Evolutionary conservation across 345 rosid species (phyloP).

Genomic region (Chamaenerion angustifolium): DNA sequence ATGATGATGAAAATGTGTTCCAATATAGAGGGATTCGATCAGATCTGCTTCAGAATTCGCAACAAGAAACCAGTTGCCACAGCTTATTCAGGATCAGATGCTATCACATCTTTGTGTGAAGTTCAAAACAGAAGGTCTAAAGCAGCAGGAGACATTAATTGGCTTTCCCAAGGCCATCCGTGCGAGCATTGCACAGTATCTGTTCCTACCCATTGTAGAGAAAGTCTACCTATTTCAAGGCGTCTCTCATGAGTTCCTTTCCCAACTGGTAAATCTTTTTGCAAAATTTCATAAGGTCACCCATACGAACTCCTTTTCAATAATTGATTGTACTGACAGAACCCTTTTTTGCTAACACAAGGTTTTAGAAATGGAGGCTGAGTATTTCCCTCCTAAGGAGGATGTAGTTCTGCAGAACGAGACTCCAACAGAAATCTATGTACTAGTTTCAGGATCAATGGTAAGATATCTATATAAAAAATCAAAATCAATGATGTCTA

Average conservation of each 20-base stretch:
- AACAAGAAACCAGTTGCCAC: conserved; percentile 68
- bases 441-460: conserved; percentile 76
- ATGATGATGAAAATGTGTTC: too few species aligned
- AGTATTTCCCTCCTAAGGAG: conserved; percentile 88
- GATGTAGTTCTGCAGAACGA: conserved; percentile 63
- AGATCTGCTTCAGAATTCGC: conserved; percentile 89
- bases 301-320: too few species aligned
- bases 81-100: conserved; percentile 67
- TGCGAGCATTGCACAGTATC: conserved; percentile 63
- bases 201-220: conserved; percentile 57
- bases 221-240: conserved; percentile 62
- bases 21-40: conserved; percentile 75
- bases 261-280: conserved; percentile 56
- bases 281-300: background rate
- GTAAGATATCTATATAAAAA: conserved; percentile 21
- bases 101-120: conserved; percentile 76
- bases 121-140: conserved; percentile 83
- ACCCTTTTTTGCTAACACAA: conserved; percentile 14
- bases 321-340: conserved; percentile 10
- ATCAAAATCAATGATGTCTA: too few species aligned
- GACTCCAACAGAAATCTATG: conserved; percentile 74
- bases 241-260: conserved; percentile 74
- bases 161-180: conserved; percentile 89
- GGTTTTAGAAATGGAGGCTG: conserved; percentile 89
- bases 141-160: conserved; percentile 79